These are phyloP conservation scores for Pisolithus orientalis DNA, from an alignment of 768 basidiomycete genomes.

Conservation along the genomic window DNA sequence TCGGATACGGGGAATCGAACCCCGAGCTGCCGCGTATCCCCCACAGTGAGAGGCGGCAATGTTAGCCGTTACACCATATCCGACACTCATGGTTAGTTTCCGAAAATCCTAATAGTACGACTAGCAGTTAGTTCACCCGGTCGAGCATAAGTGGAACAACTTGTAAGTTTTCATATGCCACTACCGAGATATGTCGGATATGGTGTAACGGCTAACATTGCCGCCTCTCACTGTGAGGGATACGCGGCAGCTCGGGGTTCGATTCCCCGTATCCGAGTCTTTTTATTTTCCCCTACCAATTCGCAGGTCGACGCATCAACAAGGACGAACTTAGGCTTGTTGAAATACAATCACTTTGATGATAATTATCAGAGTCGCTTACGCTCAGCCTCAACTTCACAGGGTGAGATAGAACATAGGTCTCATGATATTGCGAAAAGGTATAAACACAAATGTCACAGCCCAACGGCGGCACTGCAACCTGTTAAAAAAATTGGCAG, in stretches of 20 bases:
- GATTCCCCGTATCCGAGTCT: constrained; percentile 47
- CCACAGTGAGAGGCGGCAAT: constrained; percentile 51
- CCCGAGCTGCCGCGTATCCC: constrained; percentile 41
- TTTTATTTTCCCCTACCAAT: not conserved
- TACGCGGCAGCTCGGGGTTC: constrained; percentile 51
- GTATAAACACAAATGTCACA: constrained; percentile 10
- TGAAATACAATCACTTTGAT: not conserved
- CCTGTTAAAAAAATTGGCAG: constrained; percentile 9
- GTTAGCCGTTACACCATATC: constrained; percentile 66
- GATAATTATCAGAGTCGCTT: not conserved
- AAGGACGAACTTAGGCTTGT: not conserved
- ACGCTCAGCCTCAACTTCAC: not conserved
- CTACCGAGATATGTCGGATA: constrained; percentile 30
- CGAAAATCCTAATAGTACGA: not conserved
- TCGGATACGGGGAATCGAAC: constrained; percentile 54
- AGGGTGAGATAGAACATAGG: not conserved
- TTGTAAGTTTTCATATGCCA: too few species aligned
- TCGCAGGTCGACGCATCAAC: not conserved
- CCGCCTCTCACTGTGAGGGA: constrained; percentile 42
- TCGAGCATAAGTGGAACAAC: too few species aligned
- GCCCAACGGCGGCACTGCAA: constrained; percentile 15
- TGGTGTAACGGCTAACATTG: constrained; percentile 66
- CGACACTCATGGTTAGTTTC: constrained; percentile 10
- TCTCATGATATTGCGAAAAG: constrained; percentile 6
- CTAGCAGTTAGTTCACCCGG: too few species aligned